phyloP scores from a whole-genome alignment of 2,329 filamentous ascomycete species.

The Microsporum canis region DNA sequence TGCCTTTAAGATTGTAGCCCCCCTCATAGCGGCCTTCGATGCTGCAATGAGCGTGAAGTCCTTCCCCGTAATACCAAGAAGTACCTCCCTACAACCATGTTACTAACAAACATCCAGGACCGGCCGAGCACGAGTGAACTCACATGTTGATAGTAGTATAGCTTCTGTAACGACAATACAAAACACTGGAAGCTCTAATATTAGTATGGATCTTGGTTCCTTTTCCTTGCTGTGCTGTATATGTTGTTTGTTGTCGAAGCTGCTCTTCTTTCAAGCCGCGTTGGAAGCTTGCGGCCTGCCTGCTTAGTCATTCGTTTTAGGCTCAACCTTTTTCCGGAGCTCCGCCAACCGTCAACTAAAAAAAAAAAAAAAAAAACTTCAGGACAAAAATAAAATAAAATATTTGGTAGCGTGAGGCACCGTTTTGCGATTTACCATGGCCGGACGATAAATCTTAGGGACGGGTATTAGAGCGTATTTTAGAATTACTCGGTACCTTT shows the following conservation, averaged over 20 bases:
- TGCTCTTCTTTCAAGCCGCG: constrained; percentile 18
- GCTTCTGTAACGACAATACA: not conserved
- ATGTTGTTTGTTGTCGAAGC: not conserved
- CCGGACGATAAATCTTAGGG: not conserved
- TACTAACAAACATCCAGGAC: not conserved
- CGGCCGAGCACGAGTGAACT: not conserved
- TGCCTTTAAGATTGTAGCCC: constrained; percentile 88
- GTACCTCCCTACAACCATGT: constrained; percentile 63
- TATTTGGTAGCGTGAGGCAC: not conserved
- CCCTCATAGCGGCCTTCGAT: constrained; percentile 96
- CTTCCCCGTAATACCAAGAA: constrained; percentile 96
- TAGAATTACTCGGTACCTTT: not conserved
- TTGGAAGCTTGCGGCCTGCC: constrained; percentile 34
- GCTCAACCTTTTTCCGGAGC: constrained; percentile 22
- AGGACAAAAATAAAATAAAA: constrained; percentile 10
- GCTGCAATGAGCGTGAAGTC: constrained; percentile 97
- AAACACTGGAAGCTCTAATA: not conserved
- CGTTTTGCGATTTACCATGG: not conserved
- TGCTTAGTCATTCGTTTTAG: constrained; percentile 12
- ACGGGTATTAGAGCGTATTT: not conserved
- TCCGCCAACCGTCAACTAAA: constrained; percentile 9
- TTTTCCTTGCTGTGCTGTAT: not conserved
- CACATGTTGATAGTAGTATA: not conserved
- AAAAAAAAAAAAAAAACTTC: not conserved
- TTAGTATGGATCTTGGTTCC: not conserved